These are phyloP conservation scores for Boletus tylopilopsis DNA, from an alignment of 768 basidiomycete species.

Conservation along the genomic window DNA sequence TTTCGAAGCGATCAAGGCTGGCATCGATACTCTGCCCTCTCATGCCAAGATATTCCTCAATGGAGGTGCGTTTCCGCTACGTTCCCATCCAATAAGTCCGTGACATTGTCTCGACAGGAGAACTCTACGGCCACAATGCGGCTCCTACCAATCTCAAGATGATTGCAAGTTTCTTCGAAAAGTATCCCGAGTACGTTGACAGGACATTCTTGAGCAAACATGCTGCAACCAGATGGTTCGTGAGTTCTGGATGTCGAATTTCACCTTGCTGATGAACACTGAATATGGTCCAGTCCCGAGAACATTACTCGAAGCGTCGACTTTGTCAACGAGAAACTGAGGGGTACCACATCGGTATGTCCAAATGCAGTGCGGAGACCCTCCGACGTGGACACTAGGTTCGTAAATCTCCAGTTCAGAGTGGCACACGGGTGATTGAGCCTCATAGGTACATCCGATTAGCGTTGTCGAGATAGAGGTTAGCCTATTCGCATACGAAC, in stretches of 20 bases:
- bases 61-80: conserved; percentile 33
- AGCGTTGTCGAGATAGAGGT: no score
- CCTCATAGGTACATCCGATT: no score
- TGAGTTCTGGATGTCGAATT: no score
- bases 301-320: conserved; percentile 46
- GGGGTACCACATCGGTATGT: conserved; percentile 55
- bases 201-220: conserved; percentile 29
- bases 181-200: conserved; percentile 31
- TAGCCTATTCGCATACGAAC: no score
- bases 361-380: conserved; percentile 46
- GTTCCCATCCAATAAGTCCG: no score
- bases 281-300: conserved; percentile 22
- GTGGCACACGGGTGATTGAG: no score
- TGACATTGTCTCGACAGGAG: conserved; percentile 31
- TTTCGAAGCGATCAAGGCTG: conserved; percentile 60
- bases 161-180: conserved; percentile 35
- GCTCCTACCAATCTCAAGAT: conserved; percentile 47
- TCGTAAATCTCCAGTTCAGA: no score
- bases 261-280: not conserved
- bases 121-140: conserved; percentile 52
- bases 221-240: not conserved
- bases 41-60: conserved; percentile 49
- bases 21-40: conserved; percentile 39
- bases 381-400: conserved; percentile 37
- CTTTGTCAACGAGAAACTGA: conserved; percentile 40